Base-by-base conservation (phyloP, 169 alveolate species). In the Plasmodium falciparum region DNA sequence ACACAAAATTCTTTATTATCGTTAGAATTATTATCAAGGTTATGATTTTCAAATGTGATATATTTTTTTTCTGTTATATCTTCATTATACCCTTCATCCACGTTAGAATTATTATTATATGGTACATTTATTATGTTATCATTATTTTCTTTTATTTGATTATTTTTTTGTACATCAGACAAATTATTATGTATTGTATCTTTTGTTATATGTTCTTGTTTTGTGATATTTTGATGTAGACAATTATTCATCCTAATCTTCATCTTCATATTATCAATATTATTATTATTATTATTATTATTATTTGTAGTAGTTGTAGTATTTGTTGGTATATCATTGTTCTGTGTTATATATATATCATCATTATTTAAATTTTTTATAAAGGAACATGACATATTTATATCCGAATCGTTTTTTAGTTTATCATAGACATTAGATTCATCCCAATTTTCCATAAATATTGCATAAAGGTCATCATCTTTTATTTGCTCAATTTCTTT, bases 401-500 rank as follows among this genome's bases (percentile, higher is more conserved):
- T 39, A n/a, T 59, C 20, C 3, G 6, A 71, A 3, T 22, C 50
- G 0, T 71, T 72, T 20, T 61, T 5, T 33, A 29, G 33, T 13
- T 29, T 45, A 67, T 43, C 11, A 9, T 49, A 43, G 29, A 86
- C 71, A 54, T 49, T 50, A 6, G 92, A 86, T 71, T 86, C 78
- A 1, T 73, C 61, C 92, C 92, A 86, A 24, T 86, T 72, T 20
- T 86, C 88, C 92, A 86, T 72, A 86, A 86, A 86, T 72, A 86
- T 86, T 20, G 92, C 58, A 72, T 86, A 86, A 43, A 86, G 39
- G 29, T 86, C 92, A 11, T 86, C 92, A 1, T 86, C 92, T 72
- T 86, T 86, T 7, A 86, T 86, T 71, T 86, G 71, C 56, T 70
- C 92, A 5, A 86, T 86, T 67, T 71, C 92, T 62, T 86, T 86